phyloP scores from a whole-genome alignment of 2,329 filamentous ascomycete species.

The Aspergillus jensenii region DNA sequence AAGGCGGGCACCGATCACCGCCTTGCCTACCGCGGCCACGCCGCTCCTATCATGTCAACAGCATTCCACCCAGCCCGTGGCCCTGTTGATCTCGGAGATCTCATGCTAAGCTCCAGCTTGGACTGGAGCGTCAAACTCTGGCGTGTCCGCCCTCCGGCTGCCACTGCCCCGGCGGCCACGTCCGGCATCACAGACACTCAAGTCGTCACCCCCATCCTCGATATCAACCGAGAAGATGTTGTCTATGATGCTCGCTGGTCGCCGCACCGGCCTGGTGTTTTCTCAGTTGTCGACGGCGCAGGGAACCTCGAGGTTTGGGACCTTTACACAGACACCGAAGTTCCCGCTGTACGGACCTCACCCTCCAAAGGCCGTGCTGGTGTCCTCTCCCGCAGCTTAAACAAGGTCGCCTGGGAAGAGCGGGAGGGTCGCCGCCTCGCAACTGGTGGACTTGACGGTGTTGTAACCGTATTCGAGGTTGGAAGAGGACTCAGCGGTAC shows the following conservation, averaged over 20 bases:
- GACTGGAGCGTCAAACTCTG: constrained; percentile 98
- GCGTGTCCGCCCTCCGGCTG: constrained; percentile 69
- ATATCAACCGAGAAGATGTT: constrained; percentile 91
- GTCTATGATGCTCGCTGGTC: constrained; percentile 98
- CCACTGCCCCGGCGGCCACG: constrained; percentile 37
- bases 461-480: constrained; percentile 91
- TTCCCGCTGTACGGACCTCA: constrained; percentile 78
- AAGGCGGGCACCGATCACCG: constrained; percentile 93
- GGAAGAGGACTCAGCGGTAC: constrained; percentile 70
- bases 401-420: constrained; percentile 92
- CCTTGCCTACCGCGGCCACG: constrained; percentile 84
- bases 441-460: constrained; percentile 87
- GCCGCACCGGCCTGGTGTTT: constrained; percentile 88
- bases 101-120: constrained; percentile 86
- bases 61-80: constrained; percentile 93
- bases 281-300: constrained; percentile 89
- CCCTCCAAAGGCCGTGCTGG: constrained; percentile 63
- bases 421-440: constrained; percentile 83
- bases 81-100: constrained; percentile 88
- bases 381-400: constrained; percentile 80
- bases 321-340: constrained; percentile 85
- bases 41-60: constrained; percentile 91
- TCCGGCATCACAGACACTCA: constrained; percentile 43
- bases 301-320: constrained; percentile 95
- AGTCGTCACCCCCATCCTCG: constrained; percentile 71